Percentiles rank a stretch among this genome's conserved stretches.
Conservation (phyloP, 2,329 filamentous ascomycete genomes). For the Ustilaginoidea virens region DNA sequence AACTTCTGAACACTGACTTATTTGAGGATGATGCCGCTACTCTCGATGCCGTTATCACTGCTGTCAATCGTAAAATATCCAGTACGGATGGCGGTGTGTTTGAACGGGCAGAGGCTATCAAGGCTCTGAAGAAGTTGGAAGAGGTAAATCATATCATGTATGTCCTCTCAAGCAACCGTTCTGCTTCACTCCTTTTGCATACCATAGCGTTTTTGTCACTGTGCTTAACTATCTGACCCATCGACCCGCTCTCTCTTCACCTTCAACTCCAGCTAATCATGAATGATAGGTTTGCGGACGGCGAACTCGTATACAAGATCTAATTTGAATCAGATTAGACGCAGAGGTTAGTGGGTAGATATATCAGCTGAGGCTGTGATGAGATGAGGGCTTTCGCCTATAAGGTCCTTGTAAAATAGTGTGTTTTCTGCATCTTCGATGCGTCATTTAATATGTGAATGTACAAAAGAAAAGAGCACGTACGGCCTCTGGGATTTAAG, state of each 20-base stretch:
- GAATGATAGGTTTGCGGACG: slow-evolving; percentile 37
- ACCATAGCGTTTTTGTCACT: too few relatives aligned
- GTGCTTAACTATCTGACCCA: background rate
- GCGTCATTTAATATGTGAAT: too few relatives aligned
- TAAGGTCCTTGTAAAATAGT: too few relatives aligned
- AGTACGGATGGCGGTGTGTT: slow-evolving; percentile 42
- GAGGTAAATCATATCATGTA: slow-evolving; percentile 85
- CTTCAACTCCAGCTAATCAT: background rate
- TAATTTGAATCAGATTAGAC: slow-evolving; percentile 17
- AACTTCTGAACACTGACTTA: slow-evolving; percentile 65
- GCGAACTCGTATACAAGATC: slow-evolving; percentile 56
- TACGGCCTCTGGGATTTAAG: too few relatives aligned
- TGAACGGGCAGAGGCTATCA: slow-evolving; percentile 53
- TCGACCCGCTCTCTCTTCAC: background rate
- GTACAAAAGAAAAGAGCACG: too few relatives aligned
- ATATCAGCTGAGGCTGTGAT: too few relatives aligned
- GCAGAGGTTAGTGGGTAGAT: too few relatives aligned
- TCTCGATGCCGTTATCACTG: slow-evolving; percentile 57
- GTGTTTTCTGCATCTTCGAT: too few relatives aligned
- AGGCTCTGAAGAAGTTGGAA: slow-evolving; percentile 67
- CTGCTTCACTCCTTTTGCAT: too few relatives aligned
- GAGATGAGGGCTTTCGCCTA: too few relatives aligned
- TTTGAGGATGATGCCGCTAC: slow-evolving; percentile 77
- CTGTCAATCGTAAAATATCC: slow-evolving; percentile 61
- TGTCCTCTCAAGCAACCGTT: too few relatives aligned